A percentile compares a stretch with the other conserved stretches of the same genome.
Conservation (phyloP, 805 yeast species). For the Teunomyces panamensis region DNA sequence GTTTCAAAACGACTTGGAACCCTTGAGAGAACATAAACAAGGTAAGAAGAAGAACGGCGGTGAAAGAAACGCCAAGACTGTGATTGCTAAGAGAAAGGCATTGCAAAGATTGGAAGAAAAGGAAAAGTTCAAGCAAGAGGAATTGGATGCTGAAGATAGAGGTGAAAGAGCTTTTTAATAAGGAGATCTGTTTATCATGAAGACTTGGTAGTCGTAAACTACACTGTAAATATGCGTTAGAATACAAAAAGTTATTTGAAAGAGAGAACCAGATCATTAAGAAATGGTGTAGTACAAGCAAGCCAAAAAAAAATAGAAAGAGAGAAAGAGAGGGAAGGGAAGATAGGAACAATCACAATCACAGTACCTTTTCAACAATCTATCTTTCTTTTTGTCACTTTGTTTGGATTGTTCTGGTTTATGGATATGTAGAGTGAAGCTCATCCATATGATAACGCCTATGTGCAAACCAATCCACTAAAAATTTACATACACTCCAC, state of each 20-base stretch:
- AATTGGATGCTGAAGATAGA: constrained; percentile 39
- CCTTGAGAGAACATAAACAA: constrained; percentile 52
- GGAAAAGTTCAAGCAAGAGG: constrained; percentile 35
- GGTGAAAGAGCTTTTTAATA: constrained; percentile 41
- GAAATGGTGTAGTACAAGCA: too few relatives aligned
- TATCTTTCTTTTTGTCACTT: neutral
- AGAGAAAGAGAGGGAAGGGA: neutral
- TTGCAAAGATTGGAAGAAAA: constrained; percentile 54
- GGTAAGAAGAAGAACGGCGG: constrained; percentile 85
- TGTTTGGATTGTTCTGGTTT: too few relatives aligned
- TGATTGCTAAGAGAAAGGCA: constrained; percentile 56
- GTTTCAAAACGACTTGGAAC: constrained; percentile 53
- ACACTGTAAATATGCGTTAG: neutral
- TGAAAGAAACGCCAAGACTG: constrained; percentile 67
- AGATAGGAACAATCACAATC: neutral
- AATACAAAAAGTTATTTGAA: neutral
- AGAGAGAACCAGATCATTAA: too few relatives aligned
- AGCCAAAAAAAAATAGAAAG: neutral
- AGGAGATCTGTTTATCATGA: too few relatives aligned
- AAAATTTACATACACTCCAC: neutral
- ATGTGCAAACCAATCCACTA: neutral
- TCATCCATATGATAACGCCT: neutral
- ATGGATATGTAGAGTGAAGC: neutral
- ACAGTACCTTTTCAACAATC: neutral
- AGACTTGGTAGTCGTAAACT: neutral